Evolutionary conservation across 1,284 basidiomycete genomes (phyloP).

Genomic region (Rhizopogon parksii): DNA sequence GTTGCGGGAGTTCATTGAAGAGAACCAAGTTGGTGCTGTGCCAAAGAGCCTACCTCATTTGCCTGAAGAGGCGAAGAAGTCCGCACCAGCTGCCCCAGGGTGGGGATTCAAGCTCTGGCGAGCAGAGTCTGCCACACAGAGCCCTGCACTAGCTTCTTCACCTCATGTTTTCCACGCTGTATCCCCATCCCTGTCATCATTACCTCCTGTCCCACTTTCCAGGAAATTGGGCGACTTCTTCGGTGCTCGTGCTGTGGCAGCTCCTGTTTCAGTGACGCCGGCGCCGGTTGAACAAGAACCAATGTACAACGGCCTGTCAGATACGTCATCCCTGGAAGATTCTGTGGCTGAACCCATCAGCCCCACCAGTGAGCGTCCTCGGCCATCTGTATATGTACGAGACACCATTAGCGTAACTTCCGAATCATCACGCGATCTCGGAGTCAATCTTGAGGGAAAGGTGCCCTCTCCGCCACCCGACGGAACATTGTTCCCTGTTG

Average conservation of each 20-base stretch:
- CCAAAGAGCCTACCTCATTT: constrained; percentile 19
- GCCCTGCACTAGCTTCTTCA: constrained; percentile 16
- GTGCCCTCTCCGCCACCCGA: constrained; percentile 14
- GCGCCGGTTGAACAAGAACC: constrained; percentile 34
- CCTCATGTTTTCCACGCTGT: constrained; percentile 30
- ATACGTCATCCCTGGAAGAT: constrained; percentile 43
- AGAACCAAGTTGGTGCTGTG: constrained; percentile 52
- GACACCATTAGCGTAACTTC: constrained; percentile 27
- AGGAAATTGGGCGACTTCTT: constrained; percentile 68
- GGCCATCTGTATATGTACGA: constrained; percentile 32
- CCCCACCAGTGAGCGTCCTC: constrained; percentile 38
- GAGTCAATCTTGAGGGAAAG: constrained; percentile 25
- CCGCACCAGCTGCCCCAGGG: constrained; percentile 22
- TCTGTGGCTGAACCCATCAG: constrained; percentile 45
- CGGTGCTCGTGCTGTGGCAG: constrained; percentile 35
- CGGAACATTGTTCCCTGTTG: constrained; percentile 22
- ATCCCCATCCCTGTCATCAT: constrained; percentile 13
- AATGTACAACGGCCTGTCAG: constrained; percentile 41
- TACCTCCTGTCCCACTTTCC: constrained; percentile 36
- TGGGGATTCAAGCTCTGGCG: constrained; percentile 69
- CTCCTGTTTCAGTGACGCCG: constrained; percentile 21
- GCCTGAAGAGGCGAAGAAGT: constrained; percentile 38
- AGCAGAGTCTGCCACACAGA: constrained; percentile 29
- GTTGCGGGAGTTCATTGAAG: constrained; percentile 78
- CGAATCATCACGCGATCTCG: constrained; percentile 23